These are phyloP conservation scores for Entamoeba invadens DNA, from an alignment of 208 protist species.

Conservation along the genomic window DNA sequence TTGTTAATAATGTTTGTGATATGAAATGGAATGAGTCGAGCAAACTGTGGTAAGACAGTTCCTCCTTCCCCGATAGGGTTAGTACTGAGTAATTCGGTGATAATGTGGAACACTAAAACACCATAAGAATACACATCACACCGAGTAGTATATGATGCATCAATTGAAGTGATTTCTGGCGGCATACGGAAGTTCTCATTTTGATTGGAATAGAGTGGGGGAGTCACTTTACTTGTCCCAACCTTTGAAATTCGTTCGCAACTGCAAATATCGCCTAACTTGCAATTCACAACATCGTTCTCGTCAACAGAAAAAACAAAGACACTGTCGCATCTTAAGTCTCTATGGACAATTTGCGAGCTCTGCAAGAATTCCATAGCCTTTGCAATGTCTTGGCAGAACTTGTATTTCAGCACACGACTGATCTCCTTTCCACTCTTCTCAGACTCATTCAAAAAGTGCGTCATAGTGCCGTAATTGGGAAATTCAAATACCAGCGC, in stretches of 20 bases:
- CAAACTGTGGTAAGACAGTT: neutral
- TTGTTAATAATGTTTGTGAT: neutral
- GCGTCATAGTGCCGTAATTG: neutral
- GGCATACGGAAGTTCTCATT: neutral
- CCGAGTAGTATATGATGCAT: neutral
- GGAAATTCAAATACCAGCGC: neutral
- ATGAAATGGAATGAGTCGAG: neutral
- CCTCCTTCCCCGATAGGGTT: neutral
- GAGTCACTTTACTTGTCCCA: neutral
- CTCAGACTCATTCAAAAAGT: neutral
- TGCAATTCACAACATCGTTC: neutral
- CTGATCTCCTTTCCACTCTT: too few relatives aligned
- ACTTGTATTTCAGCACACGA: neutral
- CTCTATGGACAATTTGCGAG: neutral
- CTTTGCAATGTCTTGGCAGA: neutral
- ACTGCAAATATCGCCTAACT: neutral
- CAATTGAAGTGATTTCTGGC: neutral
- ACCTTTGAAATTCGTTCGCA: neutral
- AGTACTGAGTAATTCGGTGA: neutral
- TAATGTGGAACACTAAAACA: neutral
- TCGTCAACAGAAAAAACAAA: neutral
- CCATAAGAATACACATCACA: neutral
- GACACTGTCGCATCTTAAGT: neutral
- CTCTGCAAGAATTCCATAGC: neutral
- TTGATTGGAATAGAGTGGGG: neutral